These are phyloP conservation scores for Lithohypha guttulata DNA, from an alignment of 2,329 filamentous ascomycete genomes.

Conservation along the genomic window DNA sequence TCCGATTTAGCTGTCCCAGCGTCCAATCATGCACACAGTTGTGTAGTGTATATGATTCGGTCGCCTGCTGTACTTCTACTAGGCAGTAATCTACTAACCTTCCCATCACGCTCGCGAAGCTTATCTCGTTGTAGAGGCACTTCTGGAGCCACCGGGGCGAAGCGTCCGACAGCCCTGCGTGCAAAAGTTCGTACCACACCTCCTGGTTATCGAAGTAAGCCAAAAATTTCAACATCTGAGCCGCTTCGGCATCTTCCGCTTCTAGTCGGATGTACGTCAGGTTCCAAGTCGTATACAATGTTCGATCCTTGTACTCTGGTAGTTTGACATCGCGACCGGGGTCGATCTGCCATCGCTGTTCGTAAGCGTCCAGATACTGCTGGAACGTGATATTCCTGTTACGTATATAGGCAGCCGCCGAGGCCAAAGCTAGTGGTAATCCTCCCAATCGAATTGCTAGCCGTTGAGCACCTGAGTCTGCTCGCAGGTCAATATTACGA, in stretches of 20 bases:
- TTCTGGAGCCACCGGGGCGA: slow-evolving; percentile 18
- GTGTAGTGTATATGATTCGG: slow-evolving; percentile 13
- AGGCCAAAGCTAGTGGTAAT: slow-evolving; percentile 37
- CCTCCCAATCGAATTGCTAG: slow-evolving; percentile 33
- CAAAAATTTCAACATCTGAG: slow-evolving; percentile 32
- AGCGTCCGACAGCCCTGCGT: slow-evolving; percentile 4
- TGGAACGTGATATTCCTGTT: slow-evolving; percentile 28
- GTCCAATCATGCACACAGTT: slow-evolving; percentile 18
- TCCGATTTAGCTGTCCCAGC: slow-evolving; percentile 11
- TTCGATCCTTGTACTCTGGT: slow-evolving; percentile 13
- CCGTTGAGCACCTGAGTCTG: slow-evolving; percentile 10
- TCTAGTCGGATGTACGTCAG: slow-evolving; percentile 12
- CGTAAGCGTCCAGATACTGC: slow-evolving; percentile 34
- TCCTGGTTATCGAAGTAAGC: slow-evolving; percentile 35
- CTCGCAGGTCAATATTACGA: not conserved
- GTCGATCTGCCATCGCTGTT: not conserved
- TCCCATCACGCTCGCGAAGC: slow-evolving; percentile 12
- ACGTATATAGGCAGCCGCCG: slow-evolving; percentile 36
- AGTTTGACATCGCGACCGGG: not conserved
- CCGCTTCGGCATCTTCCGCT: slow-evolving; percentile 16
- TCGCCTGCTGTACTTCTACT: slow-evolving; percentile 8
- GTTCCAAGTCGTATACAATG: slow-evolving; percentile 19
- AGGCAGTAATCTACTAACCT: slow-evolving; percentile 12
- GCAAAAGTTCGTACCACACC: slow-evolving; percentile 36
- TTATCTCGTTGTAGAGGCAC: slow-evolving; percentile 3